Percentiles rank a stretch among this genome's conserved stretches.
Evolutionary conservation across 2,329 filamentous ascomycete genomes (phyloP).

Genomic region (Byssothecium circinans): DNA sequence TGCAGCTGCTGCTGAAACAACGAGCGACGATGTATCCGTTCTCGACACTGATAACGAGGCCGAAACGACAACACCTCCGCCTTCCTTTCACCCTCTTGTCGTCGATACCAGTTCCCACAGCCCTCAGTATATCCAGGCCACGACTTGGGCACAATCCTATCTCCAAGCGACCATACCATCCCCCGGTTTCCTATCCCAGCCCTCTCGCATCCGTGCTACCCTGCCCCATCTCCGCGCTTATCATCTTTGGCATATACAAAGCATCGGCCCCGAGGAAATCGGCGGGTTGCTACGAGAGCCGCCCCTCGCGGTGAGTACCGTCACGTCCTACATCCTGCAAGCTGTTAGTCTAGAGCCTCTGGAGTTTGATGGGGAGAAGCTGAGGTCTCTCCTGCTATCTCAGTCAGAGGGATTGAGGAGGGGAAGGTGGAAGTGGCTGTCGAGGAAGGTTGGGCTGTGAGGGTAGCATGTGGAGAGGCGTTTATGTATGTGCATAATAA

Average conservation of each 20-base stretch:
- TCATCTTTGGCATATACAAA: constrained; percentile 37
- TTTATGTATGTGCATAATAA: not conserved
- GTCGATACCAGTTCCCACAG: constrained; percentile 10
- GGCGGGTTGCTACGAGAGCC: constrained; percentile 30
- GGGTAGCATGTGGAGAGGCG: not conserved
- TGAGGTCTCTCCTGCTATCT: constrained; percentile 22
- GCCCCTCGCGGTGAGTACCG: constrained; percentile 32
- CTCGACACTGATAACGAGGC: not conserved
- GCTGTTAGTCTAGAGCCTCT: constrained; percentile 33
- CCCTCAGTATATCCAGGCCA: constrained; percentile 27
- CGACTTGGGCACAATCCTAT: constrained; percentile 33
- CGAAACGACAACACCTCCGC: not conserved
- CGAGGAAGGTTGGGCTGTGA: constrained; percentile 20
- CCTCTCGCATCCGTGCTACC: constrained; percentile 34
- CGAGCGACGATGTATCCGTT: not conserved
- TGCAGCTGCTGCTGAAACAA: not conserved
- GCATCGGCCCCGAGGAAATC: constrained; percentile 24
- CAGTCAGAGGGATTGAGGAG: constrained; percentile 27
- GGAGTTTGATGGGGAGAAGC: constrained; percentile 23
- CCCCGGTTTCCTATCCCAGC: constrained; percentile 1
- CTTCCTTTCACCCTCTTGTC: not conserved
- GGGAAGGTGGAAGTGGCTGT: constrained; percentile 28
- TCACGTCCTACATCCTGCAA: constrained; percentile 33
- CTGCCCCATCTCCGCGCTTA: constrained; percentile 37
- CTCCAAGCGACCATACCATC: constrained; percentile 34